Evolutionary conservation across 345 rosid genomes (phyloP).

Genomic region (Garcia nutans): DNA sequence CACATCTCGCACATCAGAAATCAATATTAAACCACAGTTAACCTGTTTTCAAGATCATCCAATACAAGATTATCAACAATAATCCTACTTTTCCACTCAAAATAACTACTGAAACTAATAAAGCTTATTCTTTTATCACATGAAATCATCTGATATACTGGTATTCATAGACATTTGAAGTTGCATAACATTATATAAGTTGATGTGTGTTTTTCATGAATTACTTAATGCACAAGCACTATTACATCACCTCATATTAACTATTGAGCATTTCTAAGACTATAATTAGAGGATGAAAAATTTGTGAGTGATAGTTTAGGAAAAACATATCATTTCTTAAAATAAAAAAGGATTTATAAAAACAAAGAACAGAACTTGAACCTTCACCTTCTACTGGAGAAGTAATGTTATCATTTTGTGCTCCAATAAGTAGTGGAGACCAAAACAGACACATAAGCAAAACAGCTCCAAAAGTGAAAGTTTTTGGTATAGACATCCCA

Average conservation of each 20-base stretch:
- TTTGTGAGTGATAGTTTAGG: not conserved
- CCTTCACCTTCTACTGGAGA: constrained; percentile 64
- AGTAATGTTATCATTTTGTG: constrained; percentile 46
- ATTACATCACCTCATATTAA: not conserved
- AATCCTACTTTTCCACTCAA: constrained; percentile 1
- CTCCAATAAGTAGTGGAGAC: constrained; percentile 39
- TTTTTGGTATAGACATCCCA: constrained; percentile 27
- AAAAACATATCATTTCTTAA: not conserved
- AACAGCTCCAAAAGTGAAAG: constrained; percentile 29
- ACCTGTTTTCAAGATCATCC: not conserved
- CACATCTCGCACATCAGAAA: not conserved
- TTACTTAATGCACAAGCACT: not conserved
- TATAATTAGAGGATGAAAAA: not conserved
- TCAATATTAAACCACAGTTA: not conserved
- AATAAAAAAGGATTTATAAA: not conserved
- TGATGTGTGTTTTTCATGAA: not conserved
- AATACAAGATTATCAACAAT: not conserved
- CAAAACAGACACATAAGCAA: constrained; percentile 41
- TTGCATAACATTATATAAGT: not conserved
- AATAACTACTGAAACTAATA: not conserved
- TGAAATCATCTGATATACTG: not conserved
- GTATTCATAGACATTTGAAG: not conserved
- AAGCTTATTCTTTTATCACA: not conserved
- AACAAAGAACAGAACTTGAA: not conserved
- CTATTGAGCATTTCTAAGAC: not conserved